Evolutionary conservation across 2,329 filamentous ascomycete species (phyloP).

Genomic region (Cladosporium sp.): DNA sequence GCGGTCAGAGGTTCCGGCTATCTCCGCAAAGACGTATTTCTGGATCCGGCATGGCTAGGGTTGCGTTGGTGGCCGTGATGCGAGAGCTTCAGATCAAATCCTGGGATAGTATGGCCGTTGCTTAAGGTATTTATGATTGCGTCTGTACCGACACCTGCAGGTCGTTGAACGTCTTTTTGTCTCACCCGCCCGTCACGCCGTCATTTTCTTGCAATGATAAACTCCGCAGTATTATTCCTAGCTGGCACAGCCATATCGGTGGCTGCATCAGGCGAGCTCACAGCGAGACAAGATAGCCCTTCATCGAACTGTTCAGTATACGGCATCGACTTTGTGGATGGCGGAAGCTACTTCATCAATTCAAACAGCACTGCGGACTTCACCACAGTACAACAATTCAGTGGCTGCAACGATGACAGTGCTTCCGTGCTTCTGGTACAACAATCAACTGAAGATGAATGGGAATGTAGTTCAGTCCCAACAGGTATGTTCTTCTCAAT

Average conservation of each 20-base stretch:
- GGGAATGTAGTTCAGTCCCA: slow-evolving; percentile 12
- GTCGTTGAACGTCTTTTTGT: neutral
- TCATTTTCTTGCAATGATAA: neutral
- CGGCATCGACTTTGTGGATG: slow-evolving; percentile 22
- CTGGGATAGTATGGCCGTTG: no score
- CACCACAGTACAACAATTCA: slow-evolving; percentile 20
- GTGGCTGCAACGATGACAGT: slow-evolving; percentile 17
- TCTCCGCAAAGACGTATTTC: neutral
- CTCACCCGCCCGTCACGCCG: neutral
- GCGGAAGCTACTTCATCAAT: slow-evolving; percentile 23
- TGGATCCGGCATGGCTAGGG: neutral
- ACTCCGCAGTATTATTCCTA: neutral
- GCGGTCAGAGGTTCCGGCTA: neutral
- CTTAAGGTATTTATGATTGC: no score
- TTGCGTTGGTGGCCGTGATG: neutral
- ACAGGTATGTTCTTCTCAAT: neutral
- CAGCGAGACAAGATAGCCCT: slow-evolving; percentile 6
- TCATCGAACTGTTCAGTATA: slow-evolving; percentile 17
- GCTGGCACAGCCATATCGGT: neutral
- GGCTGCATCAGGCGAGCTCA: neutral
- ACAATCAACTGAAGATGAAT: slow-evolving; percentile 15
- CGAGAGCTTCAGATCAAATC: neutral
- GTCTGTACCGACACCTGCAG: no score
- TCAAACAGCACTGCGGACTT: slow-evolving; percentile 15
- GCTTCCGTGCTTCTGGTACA: slow-evolving; percentile 15